Evolutionary conservation across 345 rosid species (phyloP).

Genomic region (Hevea brasiliensis): DNA sequence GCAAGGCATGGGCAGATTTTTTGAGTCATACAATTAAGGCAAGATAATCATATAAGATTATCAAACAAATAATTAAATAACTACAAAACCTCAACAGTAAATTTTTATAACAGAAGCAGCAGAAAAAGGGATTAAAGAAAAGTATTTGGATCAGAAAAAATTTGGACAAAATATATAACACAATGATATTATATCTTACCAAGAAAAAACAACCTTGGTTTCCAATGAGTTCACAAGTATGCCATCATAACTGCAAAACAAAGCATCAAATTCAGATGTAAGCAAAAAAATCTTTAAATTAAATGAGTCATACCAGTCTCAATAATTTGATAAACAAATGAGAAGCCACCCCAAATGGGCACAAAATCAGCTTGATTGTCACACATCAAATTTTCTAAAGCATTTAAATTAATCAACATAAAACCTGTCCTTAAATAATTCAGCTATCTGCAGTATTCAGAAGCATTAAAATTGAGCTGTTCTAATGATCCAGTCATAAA

Average conservation of each 20-base stretch:
- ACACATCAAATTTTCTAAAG: background rate
- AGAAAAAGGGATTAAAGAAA: background rate
- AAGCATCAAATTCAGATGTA: conserved; percentile 25
- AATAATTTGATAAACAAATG: conserved; percentile 8
- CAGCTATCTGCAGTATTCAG: background rate
- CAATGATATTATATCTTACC: conserved; percentile 46
- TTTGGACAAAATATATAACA: background rate
- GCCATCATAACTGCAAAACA: conserved; percentile 77
- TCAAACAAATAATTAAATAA: background rate
- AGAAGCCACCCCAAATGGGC: background rate
- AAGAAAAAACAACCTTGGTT: conserved; percentile 55
- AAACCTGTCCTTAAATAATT: background rate
- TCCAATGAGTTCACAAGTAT: conserved; percentile 70
- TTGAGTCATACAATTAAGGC: background rate
- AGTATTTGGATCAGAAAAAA: background rate
- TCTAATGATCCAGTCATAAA: background rate
- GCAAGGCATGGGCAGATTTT: no score
- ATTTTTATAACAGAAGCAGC: background rate
- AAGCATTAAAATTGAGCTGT: background rate
- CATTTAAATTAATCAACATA: background rate
- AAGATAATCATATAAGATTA: background rate
- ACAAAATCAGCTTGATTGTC: conserved; percentile 10
- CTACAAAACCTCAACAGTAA: background rate
- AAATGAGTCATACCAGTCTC: background rate
- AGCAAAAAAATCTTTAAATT: background rate